phyloP scores from a whole-genome alignment of 2,329 filamentous ascomycete species.

The Aspergillus ochraceoroseus region DNA sequence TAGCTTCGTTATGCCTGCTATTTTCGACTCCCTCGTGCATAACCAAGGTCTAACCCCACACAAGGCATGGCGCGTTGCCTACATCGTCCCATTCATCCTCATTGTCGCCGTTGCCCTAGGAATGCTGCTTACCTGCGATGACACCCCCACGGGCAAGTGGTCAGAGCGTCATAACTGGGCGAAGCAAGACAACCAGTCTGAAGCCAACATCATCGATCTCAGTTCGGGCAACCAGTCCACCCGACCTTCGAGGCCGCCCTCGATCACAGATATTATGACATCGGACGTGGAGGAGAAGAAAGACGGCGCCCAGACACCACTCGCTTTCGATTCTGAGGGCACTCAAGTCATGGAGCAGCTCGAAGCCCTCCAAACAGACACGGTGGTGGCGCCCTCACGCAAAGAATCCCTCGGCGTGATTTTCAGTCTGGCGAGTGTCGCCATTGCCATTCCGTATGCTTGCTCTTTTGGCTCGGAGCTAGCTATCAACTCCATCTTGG shows the following conservation, averaged over 20 bases:
- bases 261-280: slow-evolving; percentile 21
- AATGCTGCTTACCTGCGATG: slow-evolving; percentile 69
- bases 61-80: slow-evolving; percentile 77
- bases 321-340: slow-evolving; percentile 29
- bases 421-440: slow-evolving; percentile 56
- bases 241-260: slow-evolving; percentile 25
- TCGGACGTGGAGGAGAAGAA: slow-evolving; percentile 38
- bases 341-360: slow-evolving; percentile 47
- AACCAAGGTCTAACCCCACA: slow-evolving; percentile 57
- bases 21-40: slow-evolving; percentile 70
- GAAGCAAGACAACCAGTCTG: slow-evolving; percentile 36
- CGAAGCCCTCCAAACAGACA: slow-evolving; percentile 53
- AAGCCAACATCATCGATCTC: slow-evolving; percentile 32
- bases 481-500: slow-evolving; percentile 57
- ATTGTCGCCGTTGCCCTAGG: slow-evolving; percentile 61
- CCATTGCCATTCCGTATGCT: slow-evolving; percentile 53
- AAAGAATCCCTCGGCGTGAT: slow-evolving; percentile 59
- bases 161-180: slow-evolving; percentile 61
- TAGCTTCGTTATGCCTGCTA: slow-evolving; percentile 79
- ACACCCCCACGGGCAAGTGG: slow-evolving; percentile 81
- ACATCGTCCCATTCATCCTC: slow-evolving; percentile 75
- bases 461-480: slow-evolving; percentile 59
- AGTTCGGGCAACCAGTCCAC: slow-evolving; percentile 23
- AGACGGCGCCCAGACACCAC: slow-evolving; percentile 24
- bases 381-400: slow-evolving; percentile 57